A percentile compares a stretch with the other conserved stretches of the same genome.
phyloP scores from a whole-genome alignment of 345 rosid genomes.

The Diplotaxis tenuifolia region DNA sequence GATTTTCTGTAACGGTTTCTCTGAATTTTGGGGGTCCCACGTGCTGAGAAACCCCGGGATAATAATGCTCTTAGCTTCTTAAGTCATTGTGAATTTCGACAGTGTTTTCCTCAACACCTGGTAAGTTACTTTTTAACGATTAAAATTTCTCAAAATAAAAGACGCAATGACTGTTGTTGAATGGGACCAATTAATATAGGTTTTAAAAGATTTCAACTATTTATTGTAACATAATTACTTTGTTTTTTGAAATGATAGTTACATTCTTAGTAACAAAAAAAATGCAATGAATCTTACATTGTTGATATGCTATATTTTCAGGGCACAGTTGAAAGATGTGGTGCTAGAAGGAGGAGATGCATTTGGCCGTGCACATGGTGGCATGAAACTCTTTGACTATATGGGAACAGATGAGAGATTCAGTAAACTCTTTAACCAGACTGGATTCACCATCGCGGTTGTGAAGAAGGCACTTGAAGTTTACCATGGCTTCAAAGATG shows the following conservation, averaged over 20 bases:
- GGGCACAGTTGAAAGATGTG: constrained; percentile 51
- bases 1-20: too few species aligned
- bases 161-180: too few species aligned
- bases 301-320: constrained; percentile 4
- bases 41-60: too few species aligned
- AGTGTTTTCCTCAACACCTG: constrained; percentile 45
- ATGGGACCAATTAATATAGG: too few species aligned
- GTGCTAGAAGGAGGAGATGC: constrained; percentile 61
- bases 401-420: constrained; percentile 46
- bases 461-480: constrained; percentile 53
- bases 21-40: too few species aligned
- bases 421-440: constrained; percentile 51
- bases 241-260: too few species aligned
- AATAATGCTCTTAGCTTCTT: too few species aligned
- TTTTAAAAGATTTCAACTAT: too few species aligned
- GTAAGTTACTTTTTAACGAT: constrained; percentile 18
- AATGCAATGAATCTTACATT: not conserved
- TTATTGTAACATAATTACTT: too few species aligned
- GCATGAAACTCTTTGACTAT: constrained; percentile 49
- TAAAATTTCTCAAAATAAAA: too few species aligned
- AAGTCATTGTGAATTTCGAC: constrained; percentile 40
- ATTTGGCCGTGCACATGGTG: constrained; percentile 61
- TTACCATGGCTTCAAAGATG: constrained; percentile 53
- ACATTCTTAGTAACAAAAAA: not conserved
- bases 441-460: constrained; percentile 43